These are phyloP conservation scores for Balansia obtecta DNA, from an alignment of 2,329 filamentous ascomycete species.

Conservation along the genomic window DNA sequence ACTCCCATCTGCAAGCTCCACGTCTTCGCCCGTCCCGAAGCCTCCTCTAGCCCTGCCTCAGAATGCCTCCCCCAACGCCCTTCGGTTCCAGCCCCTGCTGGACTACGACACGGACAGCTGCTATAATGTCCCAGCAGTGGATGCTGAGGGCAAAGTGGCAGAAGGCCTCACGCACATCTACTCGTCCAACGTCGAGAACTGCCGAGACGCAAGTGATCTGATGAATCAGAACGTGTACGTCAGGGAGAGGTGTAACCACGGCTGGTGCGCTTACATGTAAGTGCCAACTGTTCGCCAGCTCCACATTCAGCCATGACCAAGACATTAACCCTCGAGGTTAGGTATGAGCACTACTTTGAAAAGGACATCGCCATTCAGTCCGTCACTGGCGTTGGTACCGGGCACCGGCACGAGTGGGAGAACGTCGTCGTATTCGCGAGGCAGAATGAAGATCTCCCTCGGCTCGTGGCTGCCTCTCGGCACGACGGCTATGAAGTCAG, in stretches of 20 bases:
- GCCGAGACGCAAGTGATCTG: slow-evolving; percentile 9
- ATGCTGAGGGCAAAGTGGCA: slow-evolving; percentile 17
- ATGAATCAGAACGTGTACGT: slow-evolving; percentile 15
- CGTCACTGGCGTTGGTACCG: slow-evolving; percentile 1
- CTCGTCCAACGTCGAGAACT: slow-evolving; percentile 3
- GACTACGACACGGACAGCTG: slow-evolving; percentile 10
- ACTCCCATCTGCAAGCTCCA: not conserved
- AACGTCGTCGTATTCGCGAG: slow-evolving; percentile 11
- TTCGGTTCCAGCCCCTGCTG: slow-evolving; percentile 7
- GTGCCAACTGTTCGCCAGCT: not conserved
- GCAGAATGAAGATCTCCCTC: slow-evolving; percentile 2
- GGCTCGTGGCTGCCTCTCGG: slow-evolving; percentile 15
- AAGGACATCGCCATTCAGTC: slow-evolving; percentile 10
- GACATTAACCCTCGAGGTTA: not conserved
- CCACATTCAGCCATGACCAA: too few relatives aligned
- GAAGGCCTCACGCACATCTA: slow-evolving; percentile 12
- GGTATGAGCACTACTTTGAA: slow-evolving; percentile 14
- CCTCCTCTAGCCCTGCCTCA: slow-evolving; percentile 1
- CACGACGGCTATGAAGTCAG: slow-evolving; percentile 18
- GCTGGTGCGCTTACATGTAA: slow-evolving; percentile 15
- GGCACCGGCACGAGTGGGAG: slow-evolving; percentile 16
- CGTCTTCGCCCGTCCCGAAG: not conserved
- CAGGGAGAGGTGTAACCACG: slow-evolving; percentile 13
- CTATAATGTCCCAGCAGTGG: slow-evolving; percentile 20
- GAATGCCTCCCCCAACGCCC: slow-evolving; percentile 1